These are phyloP conservation scores for Pascua sp. DNA, from an alignment of 1,284 basidiomycete genomes.

Conservation along the genomic window DNA sequence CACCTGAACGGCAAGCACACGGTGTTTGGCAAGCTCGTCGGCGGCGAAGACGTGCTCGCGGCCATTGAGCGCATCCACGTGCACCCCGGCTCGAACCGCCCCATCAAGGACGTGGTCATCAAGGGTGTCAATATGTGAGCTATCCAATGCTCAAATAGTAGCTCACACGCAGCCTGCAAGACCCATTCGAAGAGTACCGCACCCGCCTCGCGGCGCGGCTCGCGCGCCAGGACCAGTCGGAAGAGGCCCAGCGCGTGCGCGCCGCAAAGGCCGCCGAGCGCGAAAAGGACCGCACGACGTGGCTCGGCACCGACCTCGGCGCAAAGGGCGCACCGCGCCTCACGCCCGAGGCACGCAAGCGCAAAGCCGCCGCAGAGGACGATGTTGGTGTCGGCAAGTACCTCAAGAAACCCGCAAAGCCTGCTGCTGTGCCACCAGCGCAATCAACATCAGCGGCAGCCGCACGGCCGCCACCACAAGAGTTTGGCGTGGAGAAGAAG, in stretches of 20 bases:
- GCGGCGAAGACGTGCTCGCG: conserved; percentile 84
- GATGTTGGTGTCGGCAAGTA: conserved; percentile 51
- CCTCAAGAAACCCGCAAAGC: conserved; percentile 22
- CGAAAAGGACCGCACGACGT: conserved; percentile 51
- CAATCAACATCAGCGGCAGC: neutral
- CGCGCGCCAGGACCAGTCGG: conserved; percentile 41
- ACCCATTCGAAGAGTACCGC: conserved; percentile 53
- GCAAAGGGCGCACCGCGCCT: conserved; percentile 37
- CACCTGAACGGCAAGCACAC: conserved; percentile 69
- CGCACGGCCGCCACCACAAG: conserved; percentile 11
- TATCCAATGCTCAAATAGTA: neutral
- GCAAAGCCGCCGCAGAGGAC: conserved; percentile 24
- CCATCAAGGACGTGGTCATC: conserved; percentile 69
- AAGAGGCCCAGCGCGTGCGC: conserved; percentile 41
- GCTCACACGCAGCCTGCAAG: conserved; percentile 42
- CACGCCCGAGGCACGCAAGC: conserved; percentile 32
- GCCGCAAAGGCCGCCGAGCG: conserved; percentile 40
- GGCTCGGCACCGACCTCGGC: conserved; percentile 50
- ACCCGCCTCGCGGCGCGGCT: conserved; percentile 45
- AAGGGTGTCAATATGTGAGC: conserved; percentile 44
- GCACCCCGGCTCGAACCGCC: conserved; percentile 80
- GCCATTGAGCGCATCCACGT: conserved; percentile 75
- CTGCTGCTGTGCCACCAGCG: conserved; percentile 4
- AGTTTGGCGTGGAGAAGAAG: conserved; percentile 47
- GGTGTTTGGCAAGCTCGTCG: conserved; percentile 93